Conservation (phyloP, 108 stramenopile genomes). For the Licmophora abbreviata region DNA sequence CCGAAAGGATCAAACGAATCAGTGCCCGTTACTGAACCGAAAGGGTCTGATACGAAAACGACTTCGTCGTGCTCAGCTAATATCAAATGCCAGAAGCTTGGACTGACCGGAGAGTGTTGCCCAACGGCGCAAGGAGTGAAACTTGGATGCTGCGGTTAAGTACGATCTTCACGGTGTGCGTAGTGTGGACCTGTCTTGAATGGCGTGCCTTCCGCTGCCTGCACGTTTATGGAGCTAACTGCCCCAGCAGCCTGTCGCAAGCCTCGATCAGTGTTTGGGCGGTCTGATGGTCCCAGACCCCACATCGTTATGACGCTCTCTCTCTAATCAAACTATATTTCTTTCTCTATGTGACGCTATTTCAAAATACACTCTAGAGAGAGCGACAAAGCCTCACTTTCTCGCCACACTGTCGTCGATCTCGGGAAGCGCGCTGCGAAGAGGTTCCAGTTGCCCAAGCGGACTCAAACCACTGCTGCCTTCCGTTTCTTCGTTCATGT, state of each 20-base stretch:
- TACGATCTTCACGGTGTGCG: neutral
- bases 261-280: neutral
- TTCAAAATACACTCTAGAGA: neutral
- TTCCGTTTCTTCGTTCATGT: neutral
- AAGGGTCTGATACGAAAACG: no score
- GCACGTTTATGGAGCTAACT: neutral
- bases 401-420: constrained; percentile 4
- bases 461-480: constrained; percentile 4
- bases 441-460: constrained; percentile 23
- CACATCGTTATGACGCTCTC: neutral
- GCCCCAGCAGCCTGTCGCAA: neutral
- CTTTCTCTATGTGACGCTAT: neutral
- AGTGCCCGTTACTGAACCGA: neutral
- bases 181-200: no score
- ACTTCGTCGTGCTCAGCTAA: constrained; percentile 11
- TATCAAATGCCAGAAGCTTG: constrained; percentile 15
- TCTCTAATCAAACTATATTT: neutral
- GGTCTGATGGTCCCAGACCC: neutral
- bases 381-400: neutral
- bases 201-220: no score
- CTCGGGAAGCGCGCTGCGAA: constrained; percentile 26
- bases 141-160: constrained; percentile 26
- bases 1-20: neutral
- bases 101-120: constrained; percentile 31
- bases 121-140: constrained; percentile 19